Evolutionary conservation across 73 alveolate species (phyloP).

Genomic region (Paramecium octaurelia): DNA sequence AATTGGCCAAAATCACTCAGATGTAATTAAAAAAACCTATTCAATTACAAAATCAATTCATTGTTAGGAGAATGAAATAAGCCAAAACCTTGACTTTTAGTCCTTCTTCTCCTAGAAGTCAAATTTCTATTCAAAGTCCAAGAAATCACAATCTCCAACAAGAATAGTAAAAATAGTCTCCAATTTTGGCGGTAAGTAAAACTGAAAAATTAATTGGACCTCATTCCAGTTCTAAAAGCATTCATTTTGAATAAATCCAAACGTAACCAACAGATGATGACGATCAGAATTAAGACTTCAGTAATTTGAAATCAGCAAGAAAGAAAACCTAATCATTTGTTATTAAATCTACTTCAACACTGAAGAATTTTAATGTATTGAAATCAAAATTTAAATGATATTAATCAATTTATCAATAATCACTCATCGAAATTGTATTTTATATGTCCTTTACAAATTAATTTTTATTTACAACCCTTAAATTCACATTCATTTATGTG

Average conservation of each 20-base stretch:
- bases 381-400: neutral
- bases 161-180: neutral
- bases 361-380: neutral
- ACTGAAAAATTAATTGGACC: neutral
- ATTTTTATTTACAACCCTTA: neutral
- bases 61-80: neutral
- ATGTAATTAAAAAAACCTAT: neutral
- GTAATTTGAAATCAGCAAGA: neutral
- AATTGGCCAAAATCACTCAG: neutral
- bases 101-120: constrained; percentile 30
- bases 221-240: neutral
- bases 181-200: neutral
- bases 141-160: neutral
- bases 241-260: neutral
- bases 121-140: neutral
- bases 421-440: neutral
- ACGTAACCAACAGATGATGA: neutral
- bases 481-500: neutral
- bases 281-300: neutral
- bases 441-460: neutral
- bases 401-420: neutral
- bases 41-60: neutral
- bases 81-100: neutral
- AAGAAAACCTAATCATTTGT: neutral
- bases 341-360: neutral